phyloP scores from a whole-genome alignment of 176 grass and related monocot species.

The Triticum monococcum region DNA sequence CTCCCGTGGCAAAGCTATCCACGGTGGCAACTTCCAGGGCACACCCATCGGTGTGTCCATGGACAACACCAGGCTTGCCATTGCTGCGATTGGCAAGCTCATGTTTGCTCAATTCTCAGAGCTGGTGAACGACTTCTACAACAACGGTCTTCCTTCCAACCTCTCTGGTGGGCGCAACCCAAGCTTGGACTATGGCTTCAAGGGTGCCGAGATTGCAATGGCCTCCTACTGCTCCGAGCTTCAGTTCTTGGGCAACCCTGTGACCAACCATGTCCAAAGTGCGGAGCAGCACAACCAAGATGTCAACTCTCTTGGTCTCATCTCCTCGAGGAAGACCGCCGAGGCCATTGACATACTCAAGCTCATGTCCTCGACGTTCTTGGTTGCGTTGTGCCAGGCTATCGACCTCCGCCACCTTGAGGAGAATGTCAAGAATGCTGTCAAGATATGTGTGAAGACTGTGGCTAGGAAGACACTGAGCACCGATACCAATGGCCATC shows the following conservation, averaged over 20 bases:
- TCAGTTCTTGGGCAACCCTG: constrained; percentile 76
- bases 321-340: constrained; percentile 77
- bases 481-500: constrained; percentile 23
- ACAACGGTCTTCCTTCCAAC: constrained; percentile 82
- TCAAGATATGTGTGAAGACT: constrained; percentile 41
- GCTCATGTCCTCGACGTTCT: constrained; percentile 88
- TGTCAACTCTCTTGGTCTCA: constrained; percentile 73
- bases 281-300: constrained; percentile 89
- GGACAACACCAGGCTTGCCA: constrained; percentile 87
- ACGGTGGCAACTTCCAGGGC: constrained; percentile 92
- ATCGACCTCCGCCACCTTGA: constrained; percentile 71
- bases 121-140: constrained; percentile 88
- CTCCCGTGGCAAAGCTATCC: constrained; percentile 65
- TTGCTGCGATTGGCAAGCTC: constrained; percentile 87
- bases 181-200: constrained; percentile 91
- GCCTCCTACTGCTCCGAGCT: constrained; percentile 79
- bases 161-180: constrained; percentile 78
- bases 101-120: constrained; percentile 91
- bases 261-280: constrained; percentile 85
- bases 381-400: constrained; percentile 75
- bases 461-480: constrained; percentile 56
- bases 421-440: constrained; percentile 65
- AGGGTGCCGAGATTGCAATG: constrained; percentile 93
- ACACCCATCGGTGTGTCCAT: constrained; percentile 93
- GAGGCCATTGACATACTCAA: constrained; percentile 83